These are phyloP conservation scores for Nephelium lappaceum DNA, from an alignment of 345 rosid genomes.

Conservation along the genomic window DNA sequence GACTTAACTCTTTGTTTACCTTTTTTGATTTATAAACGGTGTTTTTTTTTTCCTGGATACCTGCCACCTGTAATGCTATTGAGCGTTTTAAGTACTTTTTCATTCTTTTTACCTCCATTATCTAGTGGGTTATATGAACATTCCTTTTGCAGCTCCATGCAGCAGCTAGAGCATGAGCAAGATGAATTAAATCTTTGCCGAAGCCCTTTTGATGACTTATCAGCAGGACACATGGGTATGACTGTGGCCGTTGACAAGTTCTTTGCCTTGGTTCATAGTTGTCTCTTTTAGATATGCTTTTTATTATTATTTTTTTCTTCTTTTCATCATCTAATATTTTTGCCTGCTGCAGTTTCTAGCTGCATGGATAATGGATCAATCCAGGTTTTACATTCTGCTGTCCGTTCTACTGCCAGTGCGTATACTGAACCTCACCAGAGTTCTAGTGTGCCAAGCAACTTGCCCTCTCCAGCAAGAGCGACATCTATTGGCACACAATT, in stretches of 20 bases:
- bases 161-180: constrained; percentile 52
- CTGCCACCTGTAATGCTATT: constrained; percentile 11
- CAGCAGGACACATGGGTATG: constrained; percentile 57
- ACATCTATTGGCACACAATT: constrained; percentile 58
- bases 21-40: not conserved
- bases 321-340: constrained; percentile 28
- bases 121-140: not conserved
- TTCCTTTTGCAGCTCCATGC: constrained; percentile 46
- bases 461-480: constrained; percentile 59
- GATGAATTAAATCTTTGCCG: constrained; percentile 45
- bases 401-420: constrained; percentile 47
- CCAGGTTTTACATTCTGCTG: constrained; percentile 49
- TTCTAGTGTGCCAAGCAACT: constrained; percentile 68
- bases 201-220: constrained; percentile 46
- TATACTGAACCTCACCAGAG: constrained; percentile 65
- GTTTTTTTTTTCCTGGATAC: not conserved
- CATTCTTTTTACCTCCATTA: not conserved
- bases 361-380: constrained; percentile 58
- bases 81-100: not conserved
- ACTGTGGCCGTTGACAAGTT: constrained; percentile 16
- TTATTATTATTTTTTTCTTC: not conserved
- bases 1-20: not conserved
- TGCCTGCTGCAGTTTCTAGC: constrained; percentile 45
- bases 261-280: constrained; percentile 8
- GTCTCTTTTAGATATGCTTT: constrained; percentile 5